Conservation (phyloP, 73 alveolate genomes). For the Paramecium tetraurelia region DNA sequence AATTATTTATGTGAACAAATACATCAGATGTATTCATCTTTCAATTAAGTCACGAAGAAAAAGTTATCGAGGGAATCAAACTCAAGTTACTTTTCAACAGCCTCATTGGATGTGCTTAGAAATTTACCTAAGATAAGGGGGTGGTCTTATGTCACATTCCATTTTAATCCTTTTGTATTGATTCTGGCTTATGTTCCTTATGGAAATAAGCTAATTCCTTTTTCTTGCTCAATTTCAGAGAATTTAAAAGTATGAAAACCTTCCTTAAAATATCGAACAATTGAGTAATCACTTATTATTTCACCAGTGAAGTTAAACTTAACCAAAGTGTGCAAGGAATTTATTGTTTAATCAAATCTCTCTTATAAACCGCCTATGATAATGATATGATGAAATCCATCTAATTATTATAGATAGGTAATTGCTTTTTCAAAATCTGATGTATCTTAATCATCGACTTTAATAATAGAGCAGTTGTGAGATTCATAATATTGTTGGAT, state of each 20-base stretch:
- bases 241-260: background rate
- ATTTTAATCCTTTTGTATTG: background rate
- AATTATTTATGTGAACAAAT: background rate
- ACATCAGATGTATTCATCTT: background rate
- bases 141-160: background rate
- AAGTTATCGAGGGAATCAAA: background rate
- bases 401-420: background rate
- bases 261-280: background rate
- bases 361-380: slow-evolving; percentile 11
- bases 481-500: background rate
- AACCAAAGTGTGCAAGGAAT: background rate
- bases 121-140: background rate
- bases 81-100: background rate
- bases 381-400: background rate
- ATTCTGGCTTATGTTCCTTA: background rate
- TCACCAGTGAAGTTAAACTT: background rate
- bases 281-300: background rate
- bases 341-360: slow-evolving; percentile 22
- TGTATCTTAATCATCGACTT: background rate
- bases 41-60: background rate
- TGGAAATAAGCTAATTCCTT: background rate
- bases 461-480: background rate
- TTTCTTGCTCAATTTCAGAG: background rate
- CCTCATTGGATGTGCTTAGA: background rate
- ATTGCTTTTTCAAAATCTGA: slow-evolving; percentile 41